Evolutionary conservation across 1,139 yeast species (phyloP), one percentile per base, ranked within the genome.

Genomic region (Sugiyamaella xylanicola): DNA sequence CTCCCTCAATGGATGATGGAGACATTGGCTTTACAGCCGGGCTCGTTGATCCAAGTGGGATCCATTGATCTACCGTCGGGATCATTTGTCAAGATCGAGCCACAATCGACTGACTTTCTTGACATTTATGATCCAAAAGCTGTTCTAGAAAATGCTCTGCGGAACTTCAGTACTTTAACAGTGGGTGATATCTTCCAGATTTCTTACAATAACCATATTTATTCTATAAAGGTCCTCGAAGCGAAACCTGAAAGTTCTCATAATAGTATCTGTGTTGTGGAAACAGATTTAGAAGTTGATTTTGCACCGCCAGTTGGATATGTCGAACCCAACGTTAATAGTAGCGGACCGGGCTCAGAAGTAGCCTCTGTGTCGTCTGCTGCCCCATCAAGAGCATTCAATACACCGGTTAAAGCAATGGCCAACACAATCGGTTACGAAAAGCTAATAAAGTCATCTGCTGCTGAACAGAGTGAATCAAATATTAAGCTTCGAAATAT

Each of bases 241-340:
- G 89, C 85, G 27, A 89, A 89, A 64, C 99, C 99, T 0, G 90
- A 86, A 51, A 77, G 84, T 4, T 67, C 72, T 15, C 70, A 72
- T 47, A 75, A 80, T 41, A 87, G 96, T 59, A 85, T 93, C 17
- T 93, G 98, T 77, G 97, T 93, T 19, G 91, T 95, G 32, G 99
- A 95, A 68, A 95, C 99, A 0, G 99, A 95, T 75, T 79, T 95
- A 61, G 96, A 89, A 59, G 96, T 97, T 0, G 99, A 95, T 68
- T 95, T 95, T 75, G 99, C 98, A 1, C 96, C 99, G 2, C 99
- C 99, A 0, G 97, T 93, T 3, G 99, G 99, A 0, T 95, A 95
- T 67, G 97, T 89, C 27, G 99, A 93, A 68, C 96, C 96, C 0
- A 55, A 58, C 37, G 19, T 19, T 11, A 17, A 32, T n/a, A 32